phyloP scores from a whole-genome alignment of 208 protist species.

The Acanthamoeba castellanii region DNA sequence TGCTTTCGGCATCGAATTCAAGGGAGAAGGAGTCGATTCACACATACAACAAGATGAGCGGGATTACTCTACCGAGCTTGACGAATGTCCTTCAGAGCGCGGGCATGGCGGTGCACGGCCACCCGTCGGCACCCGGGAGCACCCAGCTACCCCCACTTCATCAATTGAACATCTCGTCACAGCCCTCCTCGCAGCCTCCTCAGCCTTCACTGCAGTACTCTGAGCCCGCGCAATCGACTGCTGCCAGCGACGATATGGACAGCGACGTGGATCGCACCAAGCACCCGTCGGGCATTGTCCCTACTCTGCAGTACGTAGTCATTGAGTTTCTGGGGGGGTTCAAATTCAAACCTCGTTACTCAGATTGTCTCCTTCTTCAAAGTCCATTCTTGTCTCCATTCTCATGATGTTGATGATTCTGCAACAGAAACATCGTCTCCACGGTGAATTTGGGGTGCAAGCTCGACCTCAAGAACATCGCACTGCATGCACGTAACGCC shows the following conservation, averaged over 20 bases:
- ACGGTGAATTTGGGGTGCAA: slow-evolving; percentile 90
- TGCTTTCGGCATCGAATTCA: too few relatives aligned
- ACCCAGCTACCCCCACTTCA: background rate
- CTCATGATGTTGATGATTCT: background rate
- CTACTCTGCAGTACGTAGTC: background rate
- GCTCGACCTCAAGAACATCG: slow-evolving; percentile 92
- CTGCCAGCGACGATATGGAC: background rate
- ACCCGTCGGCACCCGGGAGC: background rate
- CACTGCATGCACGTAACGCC: slow-evolving; percentile 91
- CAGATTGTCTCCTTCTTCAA: background rate
- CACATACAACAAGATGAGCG: background rate
- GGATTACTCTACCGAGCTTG: background rate
- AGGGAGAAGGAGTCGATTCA: background rate
- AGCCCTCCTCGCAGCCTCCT: background rate
- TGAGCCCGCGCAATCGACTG: background rate
- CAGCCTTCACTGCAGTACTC: background rate
- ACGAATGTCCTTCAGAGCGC: background rate
- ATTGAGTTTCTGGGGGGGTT: too few relatives aligned
- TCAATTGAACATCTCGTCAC: background rate
- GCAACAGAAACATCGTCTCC: slow-evolving; percentile 92
- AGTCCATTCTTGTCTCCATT: background rate
- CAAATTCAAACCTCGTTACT: background rate
- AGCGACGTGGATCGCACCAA: background rate
- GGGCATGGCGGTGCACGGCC: too few relatives aligned
- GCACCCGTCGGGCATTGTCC: slow-evolving; percentile 42